Percentiles rank a stretch among this genome's conserved stretches.
phyloP scores from a whole-genome alignment of 139 green algal species.

The Haematococcus sp. region DNA sequence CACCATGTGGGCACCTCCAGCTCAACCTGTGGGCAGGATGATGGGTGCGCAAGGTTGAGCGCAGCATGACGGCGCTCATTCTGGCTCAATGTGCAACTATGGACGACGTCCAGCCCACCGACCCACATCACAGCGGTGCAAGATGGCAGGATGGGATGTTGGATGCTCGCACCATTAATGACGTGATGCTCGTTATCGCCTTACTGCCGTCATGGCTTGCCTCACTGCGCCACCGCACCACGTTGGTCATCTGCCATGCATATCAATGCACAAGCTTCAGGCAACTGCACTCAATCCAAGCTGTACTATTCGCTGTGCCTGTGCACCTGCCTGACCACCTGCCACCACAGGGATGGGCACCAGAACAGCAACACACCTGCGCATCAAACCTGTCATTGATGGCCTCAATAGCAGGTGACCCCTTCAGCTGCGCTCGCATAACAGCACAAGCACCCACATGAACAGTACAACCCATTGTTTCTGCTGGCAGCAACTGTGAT shows the following conservation, averaged over 20 bases:
- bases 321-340: not conserved
- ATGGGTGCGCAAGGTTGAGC: no score
- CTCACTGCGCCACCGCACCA: conserved; percentile 48
- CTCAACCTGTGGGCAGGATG: conserved; percentile 9
- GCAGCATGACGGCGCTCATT: no score
- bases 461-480: not conserved
- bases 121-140: no score
- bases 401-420: conserved; percentile 50
- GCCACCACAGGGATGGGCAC: not conserved
- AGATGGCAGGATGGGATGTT: no score
- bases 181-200: conserved; percentile 41
- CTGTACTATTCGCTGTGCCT: not conserved
- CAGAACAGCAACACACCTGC: not conserved
- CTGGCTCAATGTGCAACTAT: no score
- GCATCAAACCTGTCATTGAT: conserved; percentile 67
- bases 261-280: not conserved
- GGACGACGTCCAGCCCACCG: no score
- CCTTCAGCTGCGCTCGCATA: conserved; percentile 53
- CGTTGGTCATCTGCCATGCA: conserved; percentile 63
- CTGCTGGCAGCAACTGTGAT: no score
- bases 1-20: conserved; percentile 43
- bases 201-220: conserved; percentile 3
- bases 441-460: not conserved
- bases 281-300: not conserved
- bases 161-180: conserved; percentile 46